phyloP scores from a whole-genome alignment of 306 rosid genomes.

The Vigna trinervia region DNA sequence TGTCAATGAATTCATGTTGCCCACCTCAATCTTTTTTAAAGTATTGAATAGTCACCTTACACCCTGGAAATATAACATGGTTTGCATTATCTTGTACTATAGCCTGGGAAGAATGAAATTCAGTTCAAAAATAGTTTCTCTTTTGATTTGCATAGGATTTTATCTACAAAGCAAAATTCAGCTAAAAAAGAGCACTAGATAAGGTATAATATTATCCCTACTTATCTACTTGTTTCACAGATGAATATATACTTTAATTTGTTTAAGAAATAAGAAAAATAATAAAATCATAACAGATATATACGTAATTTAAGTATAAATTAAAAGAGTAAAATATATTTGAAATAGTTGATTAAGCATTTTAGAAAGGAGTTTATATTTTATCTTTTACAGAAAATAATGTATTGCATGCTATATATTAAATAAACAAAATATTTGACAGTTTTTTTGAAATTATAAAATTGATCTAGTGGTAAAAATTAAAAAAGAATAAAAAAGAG shows the following conservation, averaged over 20 bases:
- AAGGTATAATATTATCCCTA: not conserved
- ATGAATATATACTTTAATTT: not conserved
- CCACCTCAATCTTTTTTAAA: constrained; percentile 26
- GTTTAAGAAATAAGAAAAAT: not conserved
- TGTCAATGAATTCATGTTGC: constrained; percentile 14
- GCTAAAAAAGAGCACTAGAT: not conserved
- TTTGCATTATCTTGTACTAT: constrained; percentile 27
- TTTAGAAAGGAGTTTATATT: too few species aligned
- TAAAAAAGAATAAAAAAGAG: too few species aligned
- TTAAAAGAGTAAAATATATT: not conserved
- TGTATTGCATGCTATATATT: too few species aligned
- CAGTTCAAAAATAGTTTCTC: not conserved
- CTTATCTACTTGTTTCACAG: not conserved
- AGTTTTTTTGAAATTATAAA: too few species aligned
- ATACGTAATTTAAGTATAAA: not conserved
- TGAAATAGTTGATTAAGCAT: not conserved
- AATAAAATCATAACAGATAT: not conserved
- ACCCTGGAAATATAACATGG: constrained; percentile 49
- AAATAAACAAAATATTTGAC: not conserved
- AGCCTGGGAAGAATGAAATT: not conserved
- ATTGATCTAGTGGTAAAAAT: too few species aligned
- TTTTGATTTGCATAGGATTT: not conserved
- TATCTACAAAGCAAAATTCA: not conserved
- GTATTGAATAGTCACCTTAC: constrained; percentile 22
- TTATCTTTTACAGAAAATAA: too few species aligned